Conservation (phyloP, 2,329 filamentous ascomycete genomes). For the Colletotrichum chrysophilum region DNA sequence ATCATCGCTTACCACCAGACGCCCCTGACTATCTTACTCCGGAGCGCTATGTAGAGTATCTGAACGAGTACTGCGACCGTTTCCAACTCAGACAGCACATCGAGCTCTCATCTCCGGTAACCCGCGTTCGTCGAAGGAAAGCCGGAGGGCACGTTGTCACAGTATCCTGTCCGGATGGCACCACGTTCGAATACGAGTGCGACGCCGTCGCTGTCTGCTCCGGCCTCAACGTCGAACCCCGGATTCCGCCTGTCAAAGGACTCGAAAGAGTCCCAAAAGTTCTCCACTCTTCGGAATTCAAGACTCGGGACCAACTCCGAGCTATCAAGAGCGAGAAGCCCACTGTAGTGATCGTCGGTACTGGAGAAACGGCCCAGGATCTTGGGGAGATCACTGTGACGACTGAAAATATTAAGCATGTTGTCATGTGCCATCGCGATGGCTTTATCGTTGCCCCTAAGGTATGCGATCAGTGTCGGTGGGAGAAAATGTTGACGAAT, state of each 20-base stretch:
- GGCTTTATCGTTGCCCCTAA: conserved; percentile 53
- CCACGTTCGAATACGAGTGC: conserved; percentile 30
- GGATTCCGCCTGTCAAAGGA: conserved; percentile 43
- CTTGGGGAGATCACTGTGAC: conserved; percentile 49
- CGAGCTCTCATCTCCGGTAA: conserved; percentile 36
- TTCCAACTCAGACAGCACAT: conserved; percentile 45
- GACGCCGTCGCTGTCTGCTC: conserved; percentile 53
- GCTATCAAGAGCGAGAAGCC: conserved; percentile 29
- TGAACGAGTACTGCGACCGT: conserved; percentile 42
- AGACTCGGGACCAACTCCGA: conserved; percentile 45
- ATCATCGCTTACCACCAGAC: conserved; percentile 46
- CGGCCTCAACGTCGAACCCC: conserved; percentile 46
- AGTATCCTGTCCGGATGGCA: not conserved
- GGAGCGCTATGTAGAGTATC: conserved; percentile 44
- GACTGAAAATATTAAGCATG: conserved; percentile 39
- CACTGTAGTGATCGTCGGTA: conserved; percentile 48
- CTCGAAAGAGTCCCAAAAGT: conserved; percentile 40
- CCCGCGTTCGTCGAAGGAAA: conserved; percentile 22
- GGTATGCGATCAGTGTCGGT: conserved; percentile 26
- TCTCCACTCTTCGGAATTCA: conserved; percentile 49
- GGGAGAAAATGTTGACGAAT: not conserved
- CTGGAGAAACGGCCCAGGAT: conserved; percentile 52
- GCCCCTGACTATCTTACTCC: conserved; percentile 50
- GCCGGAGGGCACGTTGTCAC: conserved; percentile 1
- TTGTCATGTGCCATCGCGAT: conserved; percentile 50